Percentiles rank a stretch among this genome's conserved stretches.
These are phyloP conservation scores for Pseudophaeomoniella oleicola DNA, from an alignment of 2,329 filamentous ascomycete species.

Conservation along the genomic window DNA sequence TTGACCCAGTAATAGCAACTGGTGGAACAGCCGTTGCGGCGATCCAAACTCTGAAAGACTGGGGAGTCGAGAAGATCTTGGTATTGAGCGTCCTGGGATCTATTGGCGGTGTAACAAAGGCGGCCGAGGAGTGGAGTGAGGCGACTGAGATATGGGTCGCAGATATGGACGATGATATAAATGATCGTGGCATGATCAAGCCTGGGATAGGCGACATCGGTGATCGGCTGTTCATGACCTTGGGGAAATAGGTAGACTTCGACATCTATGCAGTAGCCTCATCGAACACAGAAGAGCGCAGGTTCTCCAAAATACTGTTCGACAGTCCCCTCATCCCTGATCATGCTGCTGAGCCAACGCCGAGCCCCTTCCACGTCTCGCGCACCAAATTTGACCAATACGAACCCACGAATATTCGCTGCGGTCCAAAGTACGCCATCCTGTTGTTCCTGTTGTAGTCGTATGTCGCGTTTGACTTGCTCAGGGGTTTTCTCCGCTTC, in stretches of 20 bases:
- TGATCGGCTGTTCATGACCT: constrained; percentile 74
- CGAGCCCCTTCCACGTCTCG: constrained; percentile 66
- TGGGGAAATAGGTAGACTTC: constrained; percentile 52
- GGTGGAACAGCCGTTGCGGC: constrained; percentile 81
- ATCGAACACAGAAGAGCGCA: constrained; percentile 60
- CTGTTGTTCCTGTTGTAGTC: constrained; percentile 37
- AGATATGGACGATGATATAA: constrained; percentile 59
- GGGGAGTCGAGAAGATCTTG: constrained; percentile 73
- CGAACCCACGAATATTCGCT: constrained; percentile 64
- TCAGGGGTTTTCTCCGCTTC: constrained; percentile 23
- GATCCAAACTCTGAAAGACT: constrained; percentile 77
- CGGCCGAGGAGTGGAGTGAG: constrained; percentile 58
- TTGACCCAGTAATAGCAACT: constrained; percentile 89
- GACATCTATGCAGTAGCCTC: not conserved
- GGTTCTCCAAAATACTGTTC: constrained; percentile 61
- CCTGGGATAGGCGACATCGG: constrained; percentile 84
- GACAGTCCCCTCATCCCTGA: constrained; percentile 60
- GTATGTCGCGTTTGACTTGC: constrained; percentile 14
- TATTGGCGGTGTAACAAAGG: constrained; percentile 51
- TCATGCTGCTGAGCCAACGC: constrained; percentile 63
- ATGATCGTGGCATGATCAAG: constrained; percentile 74
- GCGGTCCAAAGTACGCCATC: constrained; percentile 66
- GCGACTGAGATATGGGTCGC: constrained; percentile 57
- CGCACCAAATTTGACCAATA: constrained; percentile 83
- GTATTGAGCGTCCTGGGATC: constrained; percentile 65